These are phyloP conservation scores for Pyronema omphalodes DNA, from an alignment of 495 filamentous ascomycete genomes.

Conservation along the genomic window DNA sequence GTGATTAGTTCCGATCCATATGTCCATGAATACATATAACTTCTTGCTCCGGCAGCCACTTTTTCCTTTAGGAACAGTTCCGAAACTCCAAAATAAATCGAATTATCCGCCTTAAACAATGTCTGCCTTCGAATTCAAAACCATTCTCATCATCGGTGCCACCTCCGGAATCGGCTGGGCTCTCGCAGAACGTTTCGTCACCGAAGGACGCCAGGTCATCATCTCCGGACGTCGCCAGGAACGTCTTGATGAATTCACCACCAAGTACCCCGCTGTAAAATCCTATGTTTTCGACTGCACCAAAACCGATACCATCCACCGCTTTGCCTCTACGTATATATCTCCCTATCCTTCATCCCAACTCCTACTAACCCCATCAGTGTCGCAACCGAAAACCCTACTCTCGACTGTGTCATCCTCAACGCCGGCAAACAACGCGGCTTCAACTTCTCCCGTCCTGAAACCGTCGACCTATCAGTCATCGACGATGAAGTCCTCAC, in stretches of 20 bases:
- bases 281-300: slow-evolving; percentile 44
- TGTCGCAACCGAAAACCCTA: slow-evolving; percentile 37
- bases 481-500: slow-evolving; percentile 41
- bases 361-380: slow-evolving; percentile 19
- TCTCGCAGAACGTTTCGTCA: slow-evolving; percentile 43
- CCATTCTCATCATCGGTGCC: slow-evolving; percentile 50
- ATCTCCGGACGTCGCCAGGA: slow-evolving; percentile 48
- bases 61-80: too few species aligned
- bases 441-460: slow-evolving; percentile 43
- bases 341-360: not conserved
- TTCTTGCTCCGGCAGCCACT: too few species aligned
- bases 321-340: slow-evolving; percentile 37
- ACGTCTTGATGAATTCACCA: slow-evolving; percentile 42
- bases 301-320: slow-evolving; percentile 37
- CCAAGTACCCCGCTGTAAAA: slow-evolving; percentile 32
- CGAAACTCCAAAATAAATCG: not conserved
- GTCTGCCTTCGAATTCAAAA: slow-evolving; percentile 41
- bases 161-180: slow-evolving; percentile 54
- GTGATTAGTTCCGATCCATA: too few species aligned
- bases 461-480: slow-evolving; percentile 34
- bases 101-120: not conserved
- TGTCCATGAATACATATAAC: too few species aligned
- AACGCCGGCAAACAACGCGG: slow-evolving; percentile 40
- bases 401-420: slow-evolving; percentile 38
- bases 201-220: slow-evolving; percentile 41